Percentiles rank a stretch among this genome's conserved stretches.
phyloP scores from a whole-genome alignment of 768 basidiomycete species.

The Imleria badia region DNA sequence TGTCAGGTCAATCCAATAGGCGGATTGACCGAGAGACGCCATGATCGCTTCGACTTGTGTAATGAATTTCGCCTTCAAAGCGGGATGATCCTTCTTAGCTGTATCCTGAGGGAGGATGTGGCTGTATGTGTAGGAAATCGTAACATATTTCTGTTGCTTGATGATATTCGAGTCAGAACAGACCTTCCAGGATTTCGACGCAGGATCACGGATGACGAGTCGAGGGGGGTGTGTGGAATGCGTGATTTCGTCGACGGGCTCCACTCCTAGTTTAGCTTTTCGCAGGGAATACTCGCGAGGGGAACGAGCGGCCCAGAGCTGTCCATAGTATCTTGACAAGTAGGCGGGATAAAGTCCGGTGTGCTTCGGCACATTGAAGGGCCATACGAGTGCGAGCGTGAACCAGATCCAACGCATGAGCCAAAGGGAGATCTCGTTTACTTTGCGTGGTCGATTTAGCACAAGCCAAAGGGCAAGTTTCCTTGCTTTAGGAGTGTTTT shows the following conservation, averaged over 20 bases:
- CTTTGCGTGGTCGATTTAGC: not conserved
- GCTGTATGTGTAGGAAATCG: slow-evolving; percentile 17
- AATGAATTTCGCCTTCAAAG: not conserved
- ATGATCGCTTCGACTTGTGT: not conserved
- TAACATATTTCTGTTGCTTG: slow-evolving; percentile 14
- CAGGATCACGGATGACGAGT: slow-evolving; percentile 15
- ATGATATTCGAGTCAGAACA: slow-evolving; percentile 1
- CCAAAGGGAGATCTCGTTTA: slow-evolving; percentile 8
- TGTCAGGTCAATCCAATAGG: slow-evolving; percentile 25
- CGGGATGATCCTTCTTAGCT: not conserved
- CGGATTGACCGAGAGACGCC: slow-evolving; percentile 6
- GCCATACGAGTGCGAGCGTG: slow-evolving; percentile 15
- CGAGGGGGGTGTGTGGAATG: slow-evolving; percentile 13
- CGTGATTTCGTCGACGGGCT: slow-evolving; percentile 8
- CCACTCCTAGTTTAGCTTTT: not conserved
- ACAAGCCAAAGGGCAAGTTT: slow-evolving; percentile 22
- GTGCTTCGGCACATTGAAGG: not conserved
- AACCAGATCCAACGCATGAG: slow-evolving; percentile 17
- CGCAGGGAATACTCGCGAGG: slow-evolving; percentile 24
- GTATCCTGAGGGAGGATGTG: slow-evolving; percentile 4
- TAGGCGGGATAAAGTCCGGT: slow-evolving; percentile 18
- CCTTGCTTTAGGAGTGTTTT: not conserved
- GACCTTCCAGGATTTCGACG: not conserved
- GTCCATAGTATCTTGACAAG: slow-evolving; percentile 18
- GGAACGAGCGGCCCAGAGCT: slow-evolving; percentile 25